phyloP scores from a whole-genome alignment of 176 grass and related monocot species.

The Metroxylon sagu region DNA sequence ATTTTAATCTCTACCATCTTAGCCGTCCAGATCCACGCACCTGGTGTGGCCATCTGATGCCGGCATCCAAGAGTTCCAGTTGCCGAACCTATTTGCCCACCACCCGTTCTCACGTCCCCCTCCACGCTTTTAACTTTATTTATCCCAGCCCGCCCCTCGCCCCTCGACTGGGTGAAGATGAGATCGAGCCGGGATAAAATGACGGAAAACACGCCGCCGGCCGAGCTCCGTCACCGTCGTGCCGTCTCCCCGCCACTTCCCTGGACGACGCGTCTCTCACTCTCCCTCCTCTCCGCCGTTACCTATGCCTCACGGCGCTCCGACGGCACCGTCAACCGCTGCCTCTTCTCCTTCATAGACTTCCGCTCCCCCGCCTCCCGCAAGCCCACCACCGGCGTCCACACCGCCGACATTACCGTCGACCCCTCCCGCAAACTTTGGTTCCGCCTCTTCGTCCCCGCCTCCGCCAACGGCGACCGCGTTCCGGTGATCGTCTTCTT shows the following conservation, averaged over 20 bases:
- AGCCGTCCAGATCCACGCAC: too few relatives aligned
- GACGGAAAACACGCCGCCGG: not conserved
- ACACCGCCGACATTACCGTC: slow-evolving; percentile 17
- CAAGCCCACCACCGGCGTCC: not conserved
- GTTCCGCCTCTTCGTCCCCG: slow-evolving; percentile 48
- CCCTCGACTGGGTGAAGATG: too few relatives aligned
- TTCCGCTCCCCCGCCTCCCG: slow-evolving; percentile 5
- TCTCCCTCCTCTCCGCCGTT: slow-evolving; percentile 23
- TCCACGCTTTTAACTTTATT: too few relatives aligned
- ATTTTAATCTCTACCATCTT: too few relatives aligned
- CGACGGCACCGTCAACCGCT: slow-evolving; percentile 61
- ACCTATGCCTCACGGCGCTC: slow-evolving; percentile 39
- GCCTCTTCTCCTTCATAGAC: slow-evolving; percentile 39
- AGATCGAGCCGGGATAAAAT: not conserved
- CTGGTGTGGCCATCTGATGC: too few relatives aligned
- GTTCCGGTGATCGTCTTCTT: slow-evolving; percentile 64
- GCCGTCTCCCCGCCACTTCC: slow-evolving; percentile 42
- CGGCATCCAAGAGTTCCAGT: too few relatives aligned
- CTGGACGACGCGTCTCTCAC: slow-evolving; percentile 33
- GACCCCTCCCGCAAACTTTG: slow-evolving; percentile 24
- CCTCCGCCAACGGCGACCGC: not conserved
- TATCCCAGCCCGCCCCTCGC: too few relatives aligned
- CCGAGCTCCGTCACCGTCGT: not conserved
- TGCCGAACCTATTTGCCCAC: too few relatives aligned
- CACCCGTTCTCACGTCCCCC: too few relatives aligned